Evolutionary conservation across 2,329 filamentous ascomycete species (phyloP).

Genomic region (Cladobotryum mycophilum): DNA sequence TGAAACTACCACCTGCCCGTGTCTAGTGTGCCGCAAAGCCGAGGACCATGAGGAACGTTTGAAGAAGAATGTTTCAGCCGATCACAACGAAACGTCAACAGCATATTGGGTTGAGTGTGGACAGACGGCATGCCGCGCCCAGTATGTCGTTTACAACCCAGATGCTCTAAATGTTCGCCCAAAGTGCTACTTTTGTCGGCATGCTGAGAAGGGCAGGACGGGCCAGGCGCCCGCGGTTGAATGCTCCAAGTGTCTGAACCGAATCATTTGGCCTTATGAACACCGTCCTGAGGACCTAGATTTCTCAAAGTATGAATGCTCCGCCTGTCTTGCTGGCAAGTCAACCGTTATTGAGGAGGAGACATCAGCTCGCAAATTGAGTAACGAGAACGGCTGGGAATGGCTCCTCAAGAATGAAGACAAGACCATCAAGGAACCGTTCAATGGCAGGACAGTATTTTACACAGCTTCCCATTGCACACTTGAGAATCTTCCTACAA

Average conservation of each 20-base stretch:
- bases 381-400: constrained; percentile 33
- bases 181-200: constrained; percentile 45
- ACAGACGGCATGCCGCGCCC: constrained; percentile 35
- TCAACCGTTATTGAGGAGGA: constrained; percentile 31
- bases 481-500: constrained; percentile 26
- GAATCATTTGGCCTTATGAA: constrained; percentile 40
- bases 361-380: constrained; percentile 31
- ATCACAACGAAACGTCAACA: constrained; percentile 25
- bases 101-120: constrained; percentile 44
- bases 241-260: constrained; percentile 38
- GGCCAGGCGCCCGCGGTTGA: constrained; percentile 34
- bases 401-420: constrained; percentile 41
- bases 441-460: constrained; percentile 36
- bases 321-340: constrained; percentile 31
- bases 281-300: constrained; percentile 34
- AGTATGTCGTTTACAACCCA: constrained; percentile 44
- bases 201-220: constrained; percentile 12
- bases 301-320: constrained; percentile 31
- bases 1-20: constrained; percentile 14
- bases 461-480: constrained; percentile 29
- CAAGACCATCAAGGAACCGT: constrained; percentile 27
- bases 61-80: constrained; percentile 23
- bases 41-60: constrained; percentile 20
- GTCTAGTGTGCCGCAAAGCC: constrained; percentile 14
- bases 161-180: constrained; percentile 35